Conservation (phyloP, 2,329 filamentous ascomycete species). For the Huntiella abstrusa region DNA sequence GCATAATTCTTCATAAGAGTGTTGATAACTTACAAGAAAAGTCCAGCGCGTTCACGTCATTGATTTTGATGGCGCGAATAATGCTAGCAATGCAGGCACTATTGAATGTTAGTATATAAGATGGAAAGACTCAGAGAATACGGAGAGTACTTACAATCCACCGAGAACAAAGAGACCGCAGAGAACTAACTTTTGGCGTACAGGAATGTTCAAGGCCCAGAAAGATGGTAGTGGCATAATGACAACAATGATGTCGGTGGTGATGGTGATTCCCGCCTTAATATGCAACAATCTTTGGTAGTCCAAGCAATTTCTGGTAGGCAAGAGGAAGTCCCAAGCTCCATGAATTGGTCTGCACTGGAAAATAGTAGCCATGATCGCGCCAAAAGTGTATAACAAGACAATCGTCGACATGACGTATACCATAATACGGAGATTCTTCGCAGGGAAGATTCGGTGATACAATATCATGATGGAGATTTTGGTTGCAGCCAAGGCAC, state of each 20-base stretch:
- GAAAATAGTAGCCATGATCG: constrained; percentile 16
- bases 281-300: constrained; percentile 16
- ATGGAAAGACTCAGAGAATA: not conserved
- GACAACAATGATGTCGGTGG: constrained; percentile 17
- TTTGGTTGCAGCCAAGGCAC: constrained; percentile 18
- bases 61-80: constrained; percentile 15
- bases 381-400: constrained; percentile 14
- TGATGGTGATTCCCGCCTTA: constrained; percentile 16
- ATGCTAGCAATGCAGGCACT: constrained; percentile 16
- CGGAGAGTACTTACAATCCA: constrained; percentile 15
- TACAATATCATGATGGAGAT: constrained; percentile 19
- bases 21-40: constrained; percentile 16
- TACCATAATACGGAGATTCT: constrained; percentile 16
- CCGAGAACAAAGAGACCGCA: constrained; percentile 16
- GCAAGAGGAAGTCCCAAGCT: constrained; percentile 15
- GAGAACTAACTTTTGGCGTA: constrained; percentile 15
- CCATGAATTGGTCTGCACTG: constrained; percentile 15
- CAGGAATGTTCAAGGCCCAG: constrained; percentile 16
- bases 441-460: constrained; percentile 17
- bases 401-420: constrained; percentile 15
- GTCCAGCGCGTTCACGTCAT: constrained; percentile 14
- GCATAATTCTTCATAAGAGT: too few species aligned
- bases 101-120: not conserved
- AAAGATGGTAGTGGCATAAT: constrained; percentile 17
- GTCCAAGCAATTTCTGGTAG: constrained; percentile 13